These are phyloP conservation scores for Myotisia sp. DNA, from an alignment of 2,329 filamentous ascomycete genomes.

Conservation along the genomic window DNA sequence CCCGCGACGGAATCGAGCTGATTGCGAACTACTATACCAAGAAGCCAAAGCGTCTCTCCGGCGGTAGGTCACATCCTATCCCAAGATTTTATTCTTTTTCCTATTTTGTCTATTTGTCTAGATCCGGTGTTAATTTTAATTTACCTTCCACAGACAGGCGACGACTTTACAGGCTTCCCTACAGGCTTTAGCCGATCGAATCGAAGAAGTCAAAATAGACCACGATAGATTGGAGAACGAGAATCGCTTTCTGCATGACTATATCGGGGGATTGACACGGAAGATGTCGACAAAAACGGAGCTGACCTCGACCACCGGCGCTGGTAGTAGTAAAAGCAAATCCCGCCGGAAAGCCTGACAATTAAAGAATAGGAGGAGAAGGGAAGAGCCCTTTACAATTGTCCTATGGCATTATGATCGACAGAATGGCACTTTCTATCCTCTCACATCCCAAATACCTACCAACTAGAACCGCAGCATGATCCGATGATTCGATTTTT, in stretches of 20 bases:
- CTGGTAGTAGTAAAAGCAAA: constrained; percentile 30
- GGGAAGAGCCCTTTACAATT: not conserved
- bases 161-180: constrained; percentile 79
- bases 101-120: not conserved
- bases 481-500: no score
- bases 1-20: constrained; percentile 75
- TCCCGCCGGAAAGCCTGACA: no score
- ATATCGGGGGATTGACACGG: constrained; percentile 91
- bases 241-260: constrained; percentile 95
- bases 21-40: constrained; percentile 73
- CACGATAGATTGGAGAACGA: constrained; percentile 94
- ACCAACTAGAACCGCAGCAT: no score
- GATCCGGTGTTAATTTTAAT: not conserved
- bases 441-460: no score
- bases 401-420: no score
- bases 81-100: no score
- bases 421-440: no score
- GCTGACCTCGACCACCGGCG: constrained; percentile 38
- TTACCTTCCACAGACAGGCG: no score
- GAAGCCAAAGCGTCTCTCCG: constrained; percentile 56
- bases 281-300: constrained; percentile 44
- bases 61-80: constrained; percentile 36
- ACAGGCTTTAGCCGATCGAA: constrained; percentile 76
- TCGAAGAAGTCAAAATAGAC: constrained; percentile 85
- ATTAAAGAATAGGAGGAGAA: not conserved